Evolutionary conservation across 768 basidiomycete genomes (phyloP).

Genomic region (Amanita molliuscula): DNA sequence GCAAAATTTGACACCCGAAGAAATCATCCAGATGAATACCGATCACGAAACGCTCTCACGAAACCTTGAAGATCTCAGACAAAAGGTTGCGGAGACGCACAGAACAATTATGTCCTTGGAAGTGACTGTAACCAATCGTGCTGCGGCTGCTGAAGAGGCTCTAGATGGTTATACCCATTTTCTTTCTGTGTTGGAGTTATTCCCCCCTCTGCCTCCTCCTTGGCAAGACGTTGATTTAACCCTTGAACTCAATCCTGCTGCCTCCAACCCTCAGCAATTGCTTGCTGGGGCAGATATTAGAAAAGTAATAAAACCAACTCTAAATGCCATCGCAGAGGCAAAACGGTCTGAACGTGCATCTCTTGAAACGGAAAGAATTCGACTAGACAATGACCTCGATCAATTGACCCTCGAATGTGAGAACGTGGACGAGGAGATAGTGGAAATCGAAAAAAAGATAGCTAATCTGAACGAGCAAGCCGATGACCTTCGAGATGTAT

Average conservation of each 20-base stretch:
- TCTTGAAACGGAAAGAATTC: conserved; percentile 70
- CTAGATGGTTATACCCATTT: conserved; percentile 71
- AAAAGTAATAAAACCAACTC: conserved; percentile 65
- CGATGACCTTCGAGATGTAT: conserved; percentile 72
- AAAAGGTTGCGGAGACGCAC: conserved; percentile 66
- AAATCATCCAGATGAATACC: conserved; percentile 83
- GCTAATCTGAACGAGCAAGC: conserved; percentile 62
- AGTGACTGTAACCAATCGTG: conserved; percentile 71
- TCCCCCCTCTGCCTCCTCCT: conserved; percentile 63
- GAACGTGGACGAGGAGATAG: conserved; percentile 69
- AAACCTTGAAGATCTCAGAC: conserved; percentile 66
- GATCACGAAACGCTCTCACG: conserved; percentile 74
- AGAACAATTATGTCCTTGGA: conserved; percentile 71
- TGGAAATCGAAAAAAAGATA: conserved; percentile 66
- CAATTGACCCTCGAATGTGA: conserved; percentile 68
- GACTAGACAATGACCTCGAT: conserved; percentile 77
- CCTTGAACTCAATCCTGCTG: conserved; percentile 73
- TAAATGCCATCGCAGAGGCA: conserved; percentile 60
- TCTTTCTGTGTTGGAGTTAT: conserved; percentile 65
- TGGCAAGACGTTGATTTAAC: conserved; percentile 67
- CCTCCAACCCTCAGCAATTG: conserved; percentile 59
- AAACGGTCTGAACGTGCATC: conserved; percentile 59
- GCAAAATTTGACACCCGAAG: conserved; percentile 88
- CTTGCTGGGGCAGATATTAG: conserved; percentile 62
- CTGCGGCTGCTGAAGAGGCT: conserved; percentile 73